phyloP scores from a whole-genome alignment of 371 early-diverging fungal genomes.

The Mortierella sp. region DNA sequence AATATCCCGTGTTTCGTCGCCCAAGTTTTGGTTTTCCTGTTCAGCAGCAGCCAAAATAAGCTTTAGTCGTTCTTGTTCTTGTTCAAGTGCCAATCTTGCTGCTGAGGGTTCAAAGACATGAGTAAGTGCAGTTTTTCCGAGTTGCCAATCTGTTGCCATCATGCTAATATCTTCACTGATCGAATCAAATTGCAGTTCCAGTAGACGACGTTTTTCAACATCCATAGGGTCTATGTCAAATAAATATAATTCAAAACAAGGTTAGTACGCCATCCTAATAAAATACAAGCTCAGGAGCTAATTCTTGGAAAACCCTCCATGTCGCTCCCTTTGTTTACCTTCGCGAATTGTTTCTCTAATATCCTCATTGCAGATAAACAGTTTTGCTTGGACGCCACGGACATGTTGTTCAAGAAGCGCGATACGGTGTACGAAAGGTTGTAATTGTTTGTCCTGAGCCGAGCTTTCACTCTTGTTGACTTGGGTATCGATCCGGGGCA shows the following conservation, averaged over 20 bases:
- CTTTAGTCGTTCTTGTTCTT: constrained; percentile 9
- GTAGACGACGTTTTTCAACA: constrained; percentile 40
- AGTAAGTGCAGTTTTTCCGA: constrained; percentile 55
- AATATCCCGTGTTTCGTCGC: neutral
- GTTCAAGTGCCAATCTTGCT: neutral
- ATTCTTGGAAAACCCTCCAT: no score
- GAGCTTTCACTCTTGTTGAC: constrained; percentile 25
- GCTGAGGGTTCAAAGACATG: constrained; percentile 44
- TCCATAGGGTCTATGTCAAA: constrained; percentile 29
- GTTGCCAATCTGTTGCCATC: constrained; percentile 60
- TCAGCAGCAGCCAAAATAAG: neutral
- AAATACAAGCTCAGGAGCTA: no score
- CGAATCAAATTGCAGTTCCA: constrained; percentile 57
- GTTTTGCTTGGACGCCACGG: constrained; percentile 60
- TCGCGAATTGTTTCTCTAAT: constrained; percentile 44
- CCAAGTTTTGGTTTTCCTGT: neutral
- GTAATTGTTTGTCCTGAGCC: constrained; percentile 44
- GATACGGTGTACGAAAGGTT: constrained; percentile 56
- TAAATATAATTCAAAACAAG: no score
- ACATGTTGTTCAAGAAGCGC: constrained; percentile 58
- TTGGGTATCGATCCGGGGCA: constrained; percentile 54
- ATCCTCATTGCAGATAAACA: constrained; percentile 61
- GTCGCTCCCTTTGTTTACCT: constrained; percentile 37
- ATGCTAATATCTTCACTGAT: constrained; percentile 58
- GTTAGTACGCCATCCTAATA: no score